Conservation (phyloP, 2,329 filamentous ascomycete genomes). For the Fusarium sp. region DNA sequence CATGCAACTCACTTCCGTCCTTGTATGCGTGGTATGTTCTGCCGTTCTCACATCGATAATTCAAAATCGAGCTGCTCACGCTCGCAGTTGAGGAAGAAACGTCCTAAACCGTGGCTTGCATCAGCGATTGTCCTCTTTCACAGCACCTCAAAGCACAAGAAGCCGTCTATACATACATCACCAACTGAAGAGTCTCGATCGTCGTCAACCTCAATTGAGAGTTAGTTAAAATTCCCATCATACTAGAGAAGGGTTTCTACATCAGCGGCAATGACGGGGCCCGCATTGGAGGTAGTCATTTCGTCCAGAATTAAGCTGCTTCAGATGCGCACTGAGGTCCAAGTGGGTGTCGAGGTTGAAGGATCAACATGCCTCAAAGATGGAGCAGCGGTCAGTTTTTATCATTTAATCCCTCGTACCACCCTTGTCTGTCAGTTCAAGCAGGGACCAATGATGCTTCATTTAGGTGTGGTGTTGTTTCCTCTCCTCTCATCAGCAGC, state of each 20-base stretch:
- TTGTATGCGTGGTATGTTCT: constrained; percentile 16
- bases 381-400: not conserved
- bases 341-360: not conserved
- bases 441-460: not conserved
- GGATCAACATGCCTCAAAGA: not conserved
- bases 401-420: not conserved
- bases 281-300: not conserved
- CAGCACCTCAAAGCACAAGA: not conserved
- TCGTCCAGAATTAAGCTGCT: not conserved
- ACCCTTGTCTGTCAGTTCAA: not conserved
- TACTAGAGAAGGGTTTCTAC: not conserved
- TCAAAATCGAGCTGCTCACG: constrained; percentile 5
- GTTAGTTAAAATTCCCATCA: not conserved
- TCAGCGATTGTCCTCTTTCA: not conserved
- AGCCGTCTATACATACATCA: not conserved
- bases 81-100: not conserved
- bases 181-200: not conserved
- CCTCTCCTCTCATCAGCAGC: not conserved
- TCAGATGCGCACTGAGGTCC: not conserved
- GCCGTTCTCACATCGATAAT: constrained; percentile 11
- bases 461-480: not conserved
- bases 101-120: not conserved
- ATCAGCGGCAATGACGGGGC: not conserved
- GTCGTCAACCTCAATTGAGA: not conserved
- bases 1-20: constrained; percentile 4